These are phyloP conservation scores for Hirschfeldia incana DNA, from an alignment of 345 rosid species.

Conservation along the genomic window DNA sequence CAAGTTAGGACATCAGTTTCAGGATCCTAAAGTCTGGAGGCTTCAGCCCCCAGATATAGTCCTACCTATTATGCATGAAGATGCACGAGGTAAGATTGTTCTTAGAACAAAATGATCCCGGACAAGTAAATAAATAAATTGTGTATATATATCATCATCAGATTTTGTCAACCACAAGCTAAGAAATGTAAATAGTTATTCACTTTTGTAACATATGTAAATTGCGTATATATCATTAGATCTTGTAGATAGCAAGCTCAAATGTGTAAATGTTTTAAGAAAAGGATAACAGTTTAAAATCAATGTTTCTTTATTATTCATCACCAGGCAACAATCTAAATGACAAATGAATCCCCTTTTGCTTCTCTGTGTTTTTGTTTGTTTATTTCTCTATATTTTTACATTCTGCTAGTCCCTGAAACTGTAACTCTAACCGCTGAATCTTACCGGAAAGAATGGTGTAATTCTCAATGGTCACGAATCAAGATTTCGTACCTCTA, in stretches of 20 bases:
- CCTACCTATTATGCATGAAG: constrained; percentile 59
- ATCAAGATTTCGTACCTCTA: constrained; percentile 36
- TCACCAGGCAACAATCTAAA: constrained; percentile 21
- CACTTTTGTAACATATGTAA: constrained; percentile 18
- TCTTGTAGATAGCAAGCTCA: constrained; percentile 1
- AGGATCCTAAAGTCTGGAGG: constrained; percentile 61
- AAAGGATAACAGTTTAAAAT: neutral
- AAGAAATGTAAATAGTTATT: neutral
- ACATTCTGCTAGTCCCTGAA: constrained; percentile 29
- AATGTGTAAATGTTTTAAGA: neutral
- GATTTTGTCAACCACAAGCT: constrained; percentile 14
- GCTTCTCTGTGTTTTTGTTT: constrained; percentile 23
- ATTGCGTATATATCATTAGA: constrained; percentile 15
- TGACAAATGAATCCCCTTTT: constrained; percentile 14
- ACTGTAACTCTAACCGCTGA: constrained; percentile 23
- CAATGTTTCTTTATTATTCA: constrained; percentile 23
- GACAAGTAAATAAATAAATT: neutral
- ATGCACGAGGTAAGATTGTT: constrained; percentile 64
- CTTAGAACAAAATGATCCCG: constrained; percentile 47
- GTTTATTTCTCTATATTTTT: constrained; percentile 23
- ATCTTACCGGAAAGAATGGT: constrained; percentile 14
- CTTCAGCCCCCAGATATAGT: constrained; percentile 60
- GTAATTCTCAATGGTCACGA: constrained; percentile 26
- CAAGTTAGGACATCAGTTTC: constrained; percentile 58
- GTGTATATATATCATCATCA: constrained; percentile 14